phyloP scores from a whole-genome alignment of 1,284 basidiomycete species.

The Irpex sp. region DNA sequence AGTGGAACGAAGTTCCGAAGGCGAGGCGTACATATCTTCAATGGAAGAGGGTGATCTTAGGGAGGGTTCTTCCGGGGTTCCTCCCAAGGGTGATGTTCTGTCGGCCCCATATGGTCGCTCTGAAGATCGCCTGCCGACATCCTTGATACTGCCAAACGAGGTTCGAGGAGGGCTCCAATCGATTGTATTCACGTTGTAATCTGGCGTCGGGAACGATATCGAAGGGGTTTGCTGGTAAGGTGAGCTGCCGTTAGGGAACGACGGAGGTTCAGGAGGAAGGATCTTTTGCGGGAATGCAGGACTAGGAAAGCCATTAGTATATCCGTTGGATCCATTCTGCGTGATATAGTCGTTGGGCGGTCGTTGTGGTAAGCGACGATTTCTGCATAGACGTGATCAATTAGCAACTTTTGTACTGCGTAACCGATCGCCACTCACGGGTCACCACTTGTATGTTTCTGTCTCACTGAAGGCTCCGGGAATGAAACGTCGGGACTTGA shows the following conservation, averaged over 20 bases:
- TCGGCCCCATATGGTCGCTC: conserved; percentile 12
- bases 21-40: conserved; percentile 20
- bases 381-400: neutral
- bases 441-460: conserved; percentile 22
- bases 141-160: neutral
- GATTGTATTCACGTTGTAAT: conserved; percentile 14
- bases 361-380: conserved; percentile 9
- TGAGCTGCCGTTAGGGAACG: neutral
- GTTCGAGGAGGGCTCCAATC: conserved; percentile 16
- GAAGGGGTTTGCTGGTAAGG: conserved; percentile 10
- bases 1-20: conserved; percentile 11
- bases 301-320: conserved; percentile 3
- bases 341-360: neutral
- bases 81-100: conserved; percentile 3
- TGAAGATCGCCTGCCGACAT: conserved; percentile 10
- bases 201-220: conserved; percentile 24
- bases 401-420: neutral
- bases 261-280: conserved; percentile 9
- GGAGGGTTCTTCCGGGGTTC: conserved; percentile 20
- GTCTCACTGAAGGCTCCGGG: conserved; percentile 13
- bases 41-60: conserved; percentile 23
- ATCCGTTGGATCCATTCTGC: conserved; percentile 3
- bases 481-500: conserved; percentile 20
- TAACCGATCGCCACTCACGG: conserved; percentile 16
- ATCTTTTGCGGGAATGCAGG: conserved; percentile 6